phyloP scores from a whole-genome alignment of 192 early-diverging fungal genomes.

The Spizellomyces punctatus region DNA sequence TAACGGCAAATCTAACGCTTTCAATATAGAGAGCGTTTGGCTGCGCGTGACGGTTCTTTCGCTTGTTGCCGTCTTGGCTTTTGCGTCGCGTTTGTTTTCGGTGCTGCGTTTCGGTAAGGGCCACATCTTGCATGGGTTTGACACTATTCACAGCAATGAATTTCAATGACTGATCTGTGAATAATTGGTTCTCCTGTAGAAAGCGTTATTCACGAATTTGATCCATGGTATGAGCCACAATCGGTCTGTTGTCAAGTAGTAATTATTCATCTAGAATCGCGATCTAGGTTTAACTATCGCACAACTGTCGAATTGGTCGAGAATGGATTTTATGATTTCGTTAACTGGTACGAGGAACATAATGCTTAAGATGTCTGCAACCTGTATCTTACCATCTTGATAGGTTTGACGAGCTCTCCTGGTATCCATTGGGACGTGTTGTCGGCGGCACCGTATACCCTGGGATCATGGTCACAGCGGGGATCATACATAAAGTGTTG shows the following conservation, averaged over 20 bases:
- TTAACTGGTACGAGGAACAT: slow-evolving; percentile 78
- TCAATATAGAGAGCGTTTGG: slow-evolving; percentile 33
- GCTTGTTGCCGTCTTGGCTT: slow-evolving; percentile 83
- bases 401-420: slow-evolving; percentile 92
- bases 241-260: not conserved
- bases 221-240: slow-evolving; percentile 71
- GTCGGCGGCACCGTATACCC: slow-evolving; percentile 99
- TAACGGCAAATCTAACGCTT: not conserved
- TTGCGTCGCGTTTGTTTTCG: slow-evolving; percentile 93
- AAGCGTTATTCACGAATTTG: slow-evolving; percentile 99
- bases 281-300: slow-evolving; percentile 91
- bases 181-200: slow-evolving; percentile 51
- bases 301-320: slow-evolving; percentile 90
- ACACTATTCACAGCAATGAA: not conserved
- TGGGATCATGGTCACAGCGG: slow-evolving; percentile 98
- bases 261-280: not conserved
- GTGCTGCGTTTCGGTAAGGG: slow-evolving; percentile 83
- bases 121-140: not conserved
- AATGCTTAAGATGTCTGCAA: not conserved
- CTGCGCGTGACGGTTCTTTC: slow-evolving; percentile 88
- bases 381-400: not conserved
- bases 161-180: not conserved
- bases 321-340: slow-evolving; percentile 96
- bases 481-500: slow-evolving; percentile 91
- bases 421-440: slow-evolving; percentile 98